phyloP scores from a whole-genome alignment of 305 asterid species.

The Withania somnifera region DNA sequence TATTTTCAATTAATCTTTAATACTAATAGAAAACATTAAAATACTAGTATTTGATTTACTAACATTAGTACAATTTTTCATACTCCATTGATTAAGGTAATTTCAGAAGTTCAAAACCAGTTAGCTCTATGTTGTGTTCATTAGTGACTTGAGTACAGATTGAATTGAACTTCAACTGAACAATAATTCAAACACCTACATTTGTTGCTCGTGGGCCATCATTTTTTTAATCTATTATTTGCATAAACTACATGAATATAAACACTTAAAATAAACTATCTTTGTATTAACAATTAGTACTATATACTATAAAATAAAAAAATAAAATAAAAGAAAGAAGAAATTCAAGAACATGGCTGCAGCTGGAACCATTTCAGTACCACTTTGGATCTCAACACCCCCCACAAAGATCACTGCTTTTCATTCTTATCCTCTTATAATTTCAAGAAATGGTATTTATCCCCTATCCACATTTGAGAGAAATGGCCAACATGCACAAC shows the following conservation, averaged over 20 bases:
- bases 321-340: too few relatives aligned
- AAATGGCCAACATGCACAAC: slow-evolving; percentile 7
- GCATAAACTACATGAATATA: background rate
- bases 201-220: background rate
- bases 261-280: background rate
- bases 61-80: background rate
- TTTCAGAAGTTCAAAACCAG: background rate
- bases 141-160: background rate
- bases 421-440: slow-evolving; percentile 4
- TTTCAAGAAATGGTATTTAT: slow-evolving; percentile 9
- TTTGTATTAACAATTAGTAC: background rate
- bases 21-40: background rate
- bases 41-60: background rate
- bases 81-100: background rate
- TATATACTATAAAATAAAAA: background rate
- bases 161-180: background rate
- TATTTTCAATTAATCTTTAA: background rate
- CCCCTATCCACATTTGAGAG: slow-evolving; percentile 17
- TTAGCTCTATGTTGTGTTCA: background rate
- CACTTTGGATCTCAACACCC: slow-evolving; percentile 18
- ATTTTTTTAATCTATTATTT: background rate
- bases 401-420: slow-evolving; percentile 10
- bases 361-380: slow-evolving; percentile 20
- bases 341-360: slow-evolving; percentile 39
- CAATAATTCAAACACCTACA: background rate